These are phyloP conservation scores for Mycosphaerella sp. DNA, from an alignment of 2,329 filamentous ascomycete species.

Conservation along the genomic window DNA sequence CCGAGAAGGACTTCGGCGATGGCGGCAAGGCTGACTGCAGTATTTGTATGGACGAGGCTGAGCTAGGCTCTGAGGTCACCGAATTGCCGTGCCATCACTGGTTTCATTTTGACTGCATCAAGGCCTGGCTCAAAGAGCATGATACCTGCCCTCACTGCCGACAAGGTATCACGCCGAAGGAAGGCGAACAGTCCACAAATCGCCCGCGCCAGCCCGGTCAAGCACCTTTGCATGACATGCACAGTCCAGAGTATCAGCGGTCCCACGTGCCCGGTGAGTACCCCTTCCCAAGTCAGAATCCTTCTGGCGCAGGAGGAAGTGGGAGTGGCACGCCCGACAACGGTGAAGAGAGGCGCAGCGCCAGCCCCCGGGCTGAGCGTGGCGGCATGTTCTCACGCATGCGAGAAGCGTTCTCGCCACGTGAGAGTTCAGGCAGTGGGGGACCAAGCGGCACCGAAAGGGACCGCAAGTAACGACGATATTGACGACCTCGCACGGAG, in stretches of 20 bases:
- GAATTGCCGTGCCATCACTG: slow-evolving; percentile 84
- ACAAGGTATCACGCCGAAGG: slow-evolving; percentile 44
- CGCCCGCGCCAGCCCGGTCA: slow-evolving; percentile 26
- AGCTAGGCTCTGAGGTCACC: slow-evolving; percentile 65
- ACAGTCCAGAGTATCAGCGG: slow-evolving; percentile 23
- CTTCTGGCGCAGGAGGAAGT: slow-evolving; percentile 9
- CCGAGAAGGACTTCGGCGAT: slow-evolving; percentile 63
- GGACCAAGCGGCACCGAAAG: neutral
- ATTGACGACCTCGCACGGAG: neutral
- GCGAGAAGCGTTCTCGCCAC: slow-evolving; percentile 29
- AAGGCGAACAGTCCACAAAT: slow-evolving; percentile 19
- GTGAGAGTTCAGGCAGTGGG: slow-evolving; percentile 6
- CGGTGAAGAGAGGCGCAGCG: slow-evolving; percentile 16
- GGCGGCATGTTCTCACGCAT: slow-evolving; percentile 31
- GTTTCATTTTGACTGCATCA: slow-evolving; percentile 82
- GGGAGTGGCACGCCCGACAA: slow-evolving; percentile 20
- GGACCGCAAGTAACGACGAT: neutral
- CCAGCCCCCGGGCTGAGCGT: slow-evolving; percentile 13
- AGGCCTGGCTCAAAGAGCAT: slow-evolving; percentile 79
- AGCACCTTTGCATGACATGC: slow-evolving; percentile 30
- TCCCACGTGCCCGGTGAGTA: slow-evolving; percentile 21
- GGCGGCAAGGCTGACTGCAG: slow-evolving; percentile 75
- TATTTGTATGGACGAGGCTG: slow-evolving; percentile 87
- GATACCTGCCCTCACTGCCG: slow-evolving; percentile 87
- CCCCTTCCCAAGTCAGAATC: slow-evolving; percentile 18